Conservation (phyloP, 2,329 filamentous ascomycete genomes). For the Talaromyces marneffei region DNA sequence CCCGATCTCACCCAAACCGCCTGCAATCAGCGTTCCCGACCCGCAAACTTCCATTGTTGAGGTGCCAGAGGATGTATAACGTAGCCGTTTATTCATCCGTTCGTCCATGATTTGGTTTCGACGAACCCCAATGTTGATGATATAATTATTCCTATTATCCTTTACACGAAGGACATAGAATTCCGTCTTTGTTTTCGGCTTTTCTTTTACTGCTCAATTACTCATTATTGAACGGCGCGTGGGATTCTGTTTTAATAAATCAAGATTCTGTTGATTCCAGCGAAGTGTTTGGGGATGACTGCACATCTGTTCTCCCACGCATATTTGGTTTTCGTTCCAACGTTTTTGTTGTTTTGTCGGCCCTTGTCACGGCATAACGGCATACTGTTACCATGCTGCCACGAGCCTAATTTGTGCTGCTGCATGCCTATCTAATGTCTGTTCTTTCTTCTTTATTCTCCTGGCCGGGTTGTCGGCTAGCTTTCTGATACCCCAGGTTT, state of each 20-base stretch:
- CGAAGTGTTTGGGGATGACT: not conserved
- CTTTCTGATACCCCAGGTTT: slow-evolving; percentile 15
- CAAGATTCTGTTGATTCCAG: not conserved
- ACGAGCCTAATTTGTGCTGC: not conserved
- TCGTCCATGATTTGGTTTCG: not conserved
- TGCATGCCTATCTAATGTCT: not conserved
- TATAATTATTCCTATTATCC: not conserved
- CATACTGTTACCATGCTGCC: not conserved
- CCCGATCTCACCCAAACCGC: slow-evolving; percentile 18
- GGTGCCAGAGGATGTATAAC: slow-evolving; percentile 3
- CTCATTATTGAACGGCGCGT: not conserved
- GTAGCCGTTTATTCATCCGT: not conserved
- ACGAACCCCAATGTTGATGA: not conserved
- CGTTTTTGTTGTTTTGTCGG: not conserved
- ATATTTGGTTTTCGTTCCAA: not conserved
- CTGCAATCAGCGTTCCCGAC: not conserved
- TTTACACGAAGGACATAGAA: not conserved
- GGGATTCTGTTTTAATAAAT: slow-evolving; percentile 2
- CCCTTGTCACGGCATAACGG: not conserved
- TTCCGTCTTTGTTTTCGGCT: not conserved
- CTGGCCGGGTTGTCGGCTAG: slow-evolving; percentile 11
- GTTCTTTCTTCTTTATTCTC: not conserved
- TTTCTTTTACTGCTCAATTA: not conserved
- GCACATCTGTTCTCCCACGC: not conserved
- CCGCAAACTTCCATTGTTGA: slow-evolving; percentile 4